Evolutionary conservation across 495 filamentous ascomycete genomes (phyloP).

Genomic region (Thermochaetoides thermophila): DNA sequence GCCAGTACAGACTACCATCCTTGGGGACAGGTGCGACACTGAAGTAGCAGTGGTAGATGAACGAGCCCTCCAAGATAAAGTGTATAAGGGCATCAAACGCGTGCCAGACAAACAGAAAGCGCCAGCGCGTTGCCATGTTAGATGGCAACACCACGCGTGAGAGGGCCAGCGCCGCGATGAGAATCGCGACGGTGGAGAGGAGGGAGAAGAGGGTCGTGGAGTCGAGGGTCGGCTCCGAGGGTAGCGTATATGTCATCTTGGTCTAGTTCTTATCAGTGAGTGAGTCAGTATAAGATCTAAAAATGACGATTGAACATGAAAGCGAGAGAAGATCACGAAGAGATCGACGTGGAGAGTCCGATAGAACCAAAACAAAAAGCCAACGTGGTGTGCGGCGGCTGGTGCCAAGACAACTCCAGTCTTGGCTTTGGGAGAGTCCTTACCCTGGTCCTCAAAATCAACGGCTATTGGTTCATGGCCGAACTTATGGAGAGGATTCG

Average conservation of each 20-base stretch:
- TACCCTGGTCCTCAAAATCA: no score
- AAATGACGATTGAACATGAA: no score
- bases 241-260: constrained; percentile 3
- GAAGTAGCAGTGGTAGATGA: constrained; percentile 87
- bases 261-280: background rate
- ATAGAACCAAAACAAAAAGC: no score
- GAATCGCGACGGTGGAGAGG: constrained; percentile 31
- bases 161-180: constrained; percentile 29
- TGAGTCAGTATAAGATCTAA: no score
- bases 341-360: no score
- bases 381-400: no score
- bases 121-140: constrained; percentile 24
- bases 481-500: no score
- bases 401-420: no score
- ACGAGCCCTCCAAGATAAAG: constrained; percentile 75
- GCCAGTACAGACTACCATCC: constrained; percentile 16
- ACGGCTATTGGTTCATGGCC: no score
- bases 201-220: constrained; percentile 39
- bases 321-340: no score
- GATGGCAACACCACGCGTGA: constrained; percentile 29
- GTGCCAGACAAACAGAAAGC: constrained; percentile 88
- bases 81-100: constrained; percentile 83
- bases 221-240: constrained; percentile 31
- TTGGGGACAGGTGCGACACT: constrained; percentile 36
- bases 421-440: no score